Evolutionary conservation across 225 moss, liverwort and hornwort genomes (phyloP), one percentile per base, ranked within the genome.

Genomic region (Marchantia paleacea): DNA sequence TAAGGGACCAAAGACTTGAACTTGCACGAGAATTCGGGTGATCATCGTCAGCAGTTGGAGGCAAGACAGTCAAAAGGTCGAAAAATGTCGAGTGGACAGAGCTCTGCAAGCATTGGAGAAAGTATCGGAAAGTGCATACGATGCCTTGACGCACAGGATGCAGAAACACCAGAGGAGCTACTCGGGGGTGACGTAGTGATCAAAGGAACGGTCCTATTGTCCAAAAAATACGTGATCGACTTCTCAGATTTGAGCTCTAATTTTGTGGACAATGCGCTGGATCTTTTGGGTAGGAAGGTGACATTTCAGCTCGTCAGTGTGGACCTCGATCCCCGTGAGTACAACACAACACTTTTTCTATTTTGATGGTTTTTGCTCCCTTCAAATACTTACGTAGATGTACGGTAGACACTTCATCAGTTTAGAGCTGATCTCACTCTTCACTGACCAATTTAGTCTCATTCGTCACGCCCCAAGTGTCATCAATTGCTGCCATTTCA

Each of bases 291-390:
- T 47, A 7, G 54, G 69, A 79, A 79, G 31, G 54, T 79, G 5
- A 30, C 25, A 3, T 69, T 79, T 69, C 69, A 69, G 55, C 69
- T 79, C 55, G 55, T 70, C 79, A 79, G 79, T 30, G 69, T 20
- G 25, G 79, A 79, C 19, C 69, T 69, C 12, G 79, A 79, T 70
- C 79, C 79, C 13, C 55, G 79, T 79, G 16, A 54, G 79, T 70
- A 39, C 39, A 39, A 39, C 5, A 39, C 39, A 2, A 39, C 2
- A 39, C 39, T 39, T 5, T 5, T 39, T 39, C 39, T 39, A 2
- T 39, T 39, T 39, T 39, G 2, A 39, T 39, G 39, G 5, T 5
- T 39, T 39, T 39, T 39, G 2, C 39, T 39, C 39, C 39, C 39
- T 39, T 39, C 39, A 39, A 39, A 39, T 39, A 39, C 39, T 5